A percentile compares a stretch with the other conserved stretches of the same genome.
These are phyloP conservation scores for Diplodia scrobiculata DNA, from an alignment of 2,329 filamentous ascomycete genomes.

Conservation along the genomic window DNA sequence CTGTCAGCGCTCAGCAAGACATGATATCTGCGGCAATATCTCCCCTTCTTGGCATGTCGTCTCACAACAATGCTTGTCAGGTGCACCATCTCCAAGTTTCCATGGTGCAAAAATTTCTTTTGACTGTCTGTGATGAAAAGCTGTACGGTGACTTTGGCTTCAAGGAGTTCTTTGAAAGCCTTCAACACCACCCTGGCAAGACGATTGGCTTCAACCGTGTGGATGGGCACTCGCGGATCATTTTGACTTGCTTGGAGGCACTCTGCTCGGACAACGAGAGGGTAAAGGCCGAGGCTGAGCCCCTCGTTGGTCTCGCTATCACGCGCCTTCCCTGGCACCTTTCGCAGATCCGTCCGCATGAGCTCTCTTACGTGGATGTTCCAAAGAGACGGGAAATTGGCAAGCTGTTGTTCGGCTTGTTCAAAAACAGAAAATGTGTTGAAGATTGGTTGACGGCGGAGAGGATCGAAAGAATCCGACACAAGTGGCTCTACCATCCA, in stretches of 20 bases:
- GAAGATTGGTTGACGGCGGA: not conserved
- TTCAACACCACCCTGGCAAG: not conserved
- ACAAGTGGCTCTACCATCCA: not conserved
- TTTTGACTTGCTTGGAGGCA: not conserved
- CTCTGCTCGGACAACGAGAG: not conserved
- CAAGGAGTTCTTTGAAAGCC: not conserved
- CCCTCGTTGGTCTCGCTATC: not conserved
- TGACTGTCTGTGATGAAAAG: not conserved
- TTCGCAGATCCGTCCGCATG: not conserved
- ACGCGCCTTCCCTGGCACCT: not conserved
- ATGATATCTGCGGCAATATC: not conserved
- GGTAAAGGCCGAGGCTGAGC: not conserved
- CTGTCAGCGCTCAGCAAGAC: not conserved
- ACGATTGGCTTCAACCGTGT: not conserved
- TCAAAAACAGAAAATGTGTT: not conserved
- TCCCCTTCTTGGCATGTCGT: not conserved
- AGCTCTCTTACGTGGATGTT: not conserved
- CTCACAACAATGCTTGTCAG: not conserved
- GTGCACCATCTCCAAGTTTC: not conserved
- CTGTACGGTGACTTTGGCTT: not conserved
- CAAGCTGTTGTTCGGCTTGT: not conserved
- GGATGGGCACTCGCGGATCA: slow-evolving; percentile 2
- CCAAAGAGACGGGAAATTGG: not conserved
- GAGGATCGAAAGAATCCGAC: not conserved
- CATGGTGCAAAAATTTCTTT: not conserved